Evolutionary conservation across 2,329 filamentous ascomycete species (phyloP), one percentile per base, ranked within the genome.

Genomic region (Aureobasidium musti): DNA sequence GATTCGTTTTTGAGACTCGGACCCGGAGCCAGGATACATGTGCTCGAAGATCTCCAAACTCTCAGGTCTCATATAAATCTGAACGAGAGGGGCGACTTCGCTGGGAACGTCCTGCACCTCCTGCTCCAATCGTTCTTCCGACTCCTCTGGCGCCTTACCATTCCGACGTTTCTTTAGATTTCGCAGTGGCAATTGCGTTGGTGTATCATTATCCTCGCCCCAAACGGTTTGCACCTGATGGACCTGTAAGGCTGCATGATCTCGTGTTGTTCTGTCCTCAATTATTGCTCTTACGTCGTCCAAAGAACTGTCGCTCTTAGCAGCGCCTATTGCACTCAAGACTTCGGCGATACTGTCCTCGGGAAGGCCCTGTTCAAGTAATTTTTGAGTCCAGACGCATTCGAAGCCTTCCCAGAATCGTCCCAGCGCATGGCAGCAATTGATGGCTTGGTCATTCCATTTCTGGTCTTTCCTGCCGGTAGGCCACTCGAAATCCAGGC

Each of bases 11-110:
- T 52, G 33, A 5, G 43, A 39, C 5, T 63, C 59, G 2, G 28
- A n/a, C 4, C 59, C 59, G 17, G 7, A 28, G 8, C n/a, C 11
- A 26, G 59, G 59, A n/a, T 28, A 63, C 59, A 63, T 52, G 45
- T 52, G 30, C 5, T 37, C 30, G 19, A 37, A 37, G 7, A 37
- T 23, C 10, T n/a, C 19, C 10, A 37, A 37, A 10, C 37, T 54
- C 30, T 54, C 52, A 13, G n/a, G 49, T 30, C 14, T 28, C 26
- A 52, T 19, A 4, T 37, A 10, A 37, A 57, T 41, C 28, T 30
- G 53, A 10, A 23, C 11, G 23, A 26, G 37, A 5, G 26, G n/a
- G 21, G 26, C 13, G n/a, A 1, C 10, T 1, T 35, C 1, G 7
- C 13, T 54, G 50, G 49, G 19, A 21, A 8, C 14, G 28, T n/a